Base-by-base conservation (phyloP, 352 stramenopile genomes). In the Bremia lactucae region DNA sequence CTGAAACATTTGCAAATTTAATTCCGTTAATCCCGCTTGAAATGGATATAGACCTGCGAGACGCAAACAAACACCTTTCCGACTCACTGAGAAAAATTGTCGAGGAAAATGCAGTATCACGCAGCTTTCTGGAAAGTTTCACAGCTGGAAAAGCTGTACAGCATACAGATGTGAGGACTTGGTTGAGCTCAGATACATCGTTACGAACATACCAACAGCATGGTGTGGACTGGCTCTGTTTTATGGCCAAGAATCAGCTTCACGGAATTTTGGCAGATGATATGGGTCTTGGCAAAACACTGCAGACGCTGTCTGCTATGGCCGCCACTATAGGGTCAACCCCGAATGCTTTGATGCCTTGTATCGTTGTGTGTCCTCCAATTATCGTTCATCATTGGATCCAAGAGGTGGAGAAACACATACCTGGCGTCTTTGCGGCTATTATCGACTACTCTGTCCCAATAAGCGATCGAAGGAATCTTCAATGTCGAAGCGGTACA, bases 301-400 rank as follows among this genome's bases (percentile, higher is more conserved):
- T 98, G 10, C 91, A 98, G 59, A 74, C 91, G 24, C 75, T 98
- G n/a, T 55, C 89, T 21, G 71, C 72, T 8, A 80, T 98, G 18
- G 91, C 77, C 2, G 61, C 90, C n/a, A 65, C 46, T 31, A 55
- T 84, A 34, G 38, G 39, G 13, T 26, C 26, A 40, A 9, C 36
- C 45, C 15, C 19, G n/a, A 43, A 24, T 25, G n/a, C 36, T 22
- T 6, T 19, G 5, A 29, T 29, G 7, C 29, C 52, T 23, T 70
- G 59, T 13, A 55, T 98, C 3, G 57, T 99, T 31, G 80, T 98
- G 11, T 98, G 93, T 57, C 96, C 96, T 1, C 80, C 91, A 11
- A 95, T 95, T 42, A 71, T 99, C 24, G 75, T 95, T 38, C 68
- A 88, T 26, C 95, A 99, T 62, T 99, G 95, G 95, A 68, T 95